Percentiles rank a stretch among this genome's conserved stretches.
These are phyloP conservation scores for Liriodendron chinense DNA, from an alignment of 164 flowering plant genomes.

Conservation along the genomic window DNA sequence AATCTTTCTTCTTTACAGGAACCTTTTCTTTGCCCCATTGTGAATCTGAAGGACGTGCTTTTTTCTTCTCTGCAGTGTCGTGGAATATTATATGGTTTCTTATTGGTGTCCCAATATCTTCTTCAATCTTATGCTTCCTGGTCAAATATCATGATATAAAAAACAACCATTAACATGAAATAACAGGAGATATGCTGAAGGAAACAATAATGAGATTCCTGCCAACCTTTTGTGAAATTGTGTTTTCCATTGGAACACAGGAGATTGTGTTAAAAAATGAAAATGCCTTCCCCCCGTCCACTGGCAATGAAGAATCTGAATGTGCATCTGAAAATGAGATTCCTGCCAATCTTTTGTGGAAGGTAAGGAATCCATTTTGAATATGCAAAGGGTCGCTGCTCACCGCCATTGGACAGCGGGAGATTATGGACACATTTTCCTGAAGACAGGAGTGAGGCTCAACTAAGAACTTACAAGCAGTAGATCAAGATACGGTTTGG, in stretches of 20 bases:
- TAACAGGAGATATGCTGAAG: background rate
- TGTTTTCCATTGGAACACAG: background rate
- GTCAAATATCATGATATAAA: background rate
- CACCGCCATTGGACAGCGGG: background rate
- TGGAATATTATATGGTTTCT: slow-evolving; percentile 63
- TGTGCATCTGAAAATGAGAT: too few species aligned
- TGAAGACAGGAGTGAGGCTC: background rate
- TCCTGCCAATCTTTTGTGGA: too few species aligned
- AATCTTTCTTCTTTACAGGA: slow-evolving; percentile 20
- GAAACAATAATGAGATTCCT: background rate
- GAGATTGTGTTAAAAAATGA: background rate
- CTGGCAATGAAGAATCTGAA: too few species aligned
- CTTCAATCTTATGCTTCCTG: slow-evolving; percentile 62
- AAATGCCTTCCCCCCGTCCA: background rate
- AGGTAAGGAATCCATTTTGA: background rate
- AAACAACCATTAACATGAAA: too few species aligned
- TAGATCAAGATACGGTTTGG: slow-evolving; percentile 70
- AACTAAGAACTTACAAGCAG: slow-evolving; percentile 56
- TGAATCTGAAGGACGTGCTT: slow-evolving; percentile 7
- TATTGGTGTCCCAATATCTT: slow-evolving; percentile 43
- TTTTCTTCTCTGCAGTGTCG: slow-evolving; percentile 23
- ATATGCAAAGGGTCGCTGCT: background rate
- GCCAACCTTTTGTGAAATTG: background rate
- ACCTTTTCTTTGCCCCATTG: slow-evolving; percentile 15
- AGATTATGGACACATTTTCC: background rate